Conservation (phyloP, 495 filamentous ascomycete genomes). For the Opeltia flavorubescens region DNA sequence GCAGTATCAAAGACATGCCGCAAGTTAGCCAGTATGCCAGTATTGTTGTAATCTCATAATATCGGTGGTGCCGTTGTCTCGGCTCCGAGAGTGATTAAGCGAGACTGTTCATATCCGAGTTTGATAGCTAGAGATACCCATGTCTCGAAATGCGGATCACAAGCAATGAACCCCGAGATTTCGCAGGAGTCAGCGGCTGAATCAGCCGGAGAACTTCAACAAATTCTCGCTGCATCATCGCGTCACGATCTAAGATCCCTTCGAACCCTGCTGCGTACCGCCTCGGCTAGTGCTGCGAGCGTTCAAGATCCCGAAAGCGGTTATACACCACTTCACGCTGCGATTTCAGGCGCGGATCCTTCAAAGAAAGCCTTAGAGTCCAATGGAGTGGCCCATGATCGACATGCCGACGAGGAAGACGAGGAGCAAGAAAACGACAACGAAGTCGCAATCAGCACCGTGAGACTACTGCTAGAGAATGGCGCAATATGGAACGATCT, state of each 20-base stretch:
- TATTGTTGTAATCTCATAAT: no score
- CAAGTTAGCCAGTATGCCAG: no score
- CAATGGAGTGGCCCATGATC: constrained; percentile 13
- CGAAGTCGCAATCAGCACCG: constrained; percentile 42
- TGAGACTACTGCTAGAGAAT: constrained; percentile 64
- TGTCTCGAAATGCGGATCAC: neutral
- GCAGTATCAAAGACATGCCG: no score
- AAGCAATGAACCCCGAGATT: neutral
- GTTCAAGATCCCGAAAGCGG: constrained; percentile 75
- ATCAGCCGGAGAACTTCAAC: constrained; percentile 31
- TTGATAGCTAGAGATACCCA: no score
- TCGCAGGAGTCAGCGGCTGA: constrained; percentile 7
- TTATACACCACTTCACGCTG: constrained; percentile 77
- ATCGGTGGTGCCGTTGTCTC: no score
- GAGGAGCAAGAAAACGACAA: constrained; percentile 11
- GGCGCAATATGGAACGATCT: constrained; percentile 98
- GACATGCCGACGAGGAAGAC: constrained; percentile 16
- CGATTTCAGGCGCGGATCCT: constrained; percentile 68
- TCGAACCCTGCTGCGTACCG: constrained; percentile 55
- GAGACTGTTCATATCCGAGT: no score
- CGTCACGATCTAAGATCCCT: constrained; percentile 66
- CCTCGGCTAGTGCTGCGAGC: constrained; percentile 51
- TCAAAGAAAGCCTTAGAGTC: constrained; percentile 25
- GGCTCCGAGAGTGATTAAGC: no score
- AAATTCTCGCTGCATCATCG: constrained; percentile 67